Conservation (phyloP, 1,139 yeast species). For the Scheffersomyces titani region DNA sequence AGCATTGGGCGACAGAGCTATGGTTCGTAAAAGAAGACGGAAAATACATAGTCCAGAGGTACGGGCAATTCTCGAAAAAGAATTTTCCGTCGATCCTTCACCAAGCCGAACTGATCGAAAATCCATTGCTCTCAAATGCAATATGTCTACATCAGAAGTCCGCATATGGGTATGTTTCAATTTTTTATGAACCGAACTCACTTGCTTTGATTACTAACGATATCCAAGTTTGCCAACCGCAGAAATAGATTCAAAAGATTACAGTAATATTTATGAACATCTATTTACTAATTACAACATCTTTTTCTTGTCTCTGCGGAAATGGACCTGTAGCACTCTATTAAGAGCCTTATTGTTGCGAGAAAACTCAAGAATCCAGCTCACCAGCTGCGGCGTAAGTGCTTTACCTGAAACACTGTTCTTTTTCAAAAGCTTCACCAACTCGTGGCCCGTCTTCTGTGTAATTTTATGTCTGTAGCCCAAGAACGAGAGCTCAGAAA, state of each 20-base stretch:
- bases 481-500: constrained; percentile 13
- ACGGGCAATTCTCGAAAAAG: not conserved
- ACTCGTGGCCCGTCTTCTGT: constrained; percentile 11
- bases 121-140: not conserved
- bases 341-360: constrained; percentile 5
- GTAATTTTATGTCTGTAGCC: constrained; percentile 22
- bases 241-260: not conserved
- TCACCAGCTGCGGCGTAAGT: constrained; percentile 4
- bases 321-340: constrained; percentile 3
- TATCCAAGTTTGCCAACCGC: not conserved
- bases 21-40: not conserved
- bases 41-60: not conserved
- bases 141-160: not conserved
- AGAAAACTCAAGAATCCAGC: constrained; percentile 6
- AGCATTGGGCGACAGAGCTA: not conserved
- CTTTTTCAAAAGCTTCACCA: constrained; percentile 8
- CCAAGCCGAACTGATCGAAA: not conserved
- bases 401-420: constrained; percentile 1
- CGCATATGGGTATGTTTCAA: not conserved
- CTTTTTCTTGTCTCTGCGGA: not conserved
- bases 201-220: not conserved
- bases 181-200: not conserved
- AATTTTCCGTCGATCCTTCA: not conserved
- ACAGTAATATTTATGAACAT: no score
- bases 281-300: not conserved